These are phyloP conservation scores for Phytopythium kandeliae DNA, from an alignment of 352 stramenopile genomes.

Conservation along the genomic window DNA sequence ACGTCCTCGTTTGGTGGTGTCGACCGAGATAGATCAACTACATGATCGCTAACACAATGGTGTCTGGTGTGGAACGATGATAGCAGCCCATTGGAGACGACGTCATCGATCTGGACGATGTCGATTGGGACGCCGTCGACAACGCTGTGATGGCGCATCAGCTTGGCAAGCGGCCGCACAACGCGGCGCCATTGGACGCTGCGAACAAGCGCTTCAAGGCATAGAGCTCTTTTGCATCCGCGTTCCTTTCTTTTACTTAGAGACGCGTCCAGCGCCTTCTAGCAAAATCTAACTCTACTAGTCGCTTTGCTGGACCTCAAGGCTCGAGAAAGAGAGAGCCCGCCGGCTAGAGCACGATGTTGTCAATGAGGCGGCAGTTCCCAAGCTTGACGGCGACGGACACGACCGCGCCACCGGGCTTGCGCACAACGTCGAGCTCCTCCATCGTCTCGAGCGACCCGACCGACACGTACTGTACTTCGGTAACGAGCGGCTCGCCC, in stretches of 20 bases:
- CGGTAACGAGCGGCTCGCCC: conserved; percentile 86
- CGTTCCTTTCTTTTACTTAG: neutral
- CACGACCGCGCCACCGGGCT: conserved; percentile 78
- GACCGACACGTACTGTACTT: conserved; percentile 96
- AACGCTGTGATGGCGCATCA: conserved; percentile 10
- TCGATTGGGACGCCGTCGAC: conserved; percentile 58
- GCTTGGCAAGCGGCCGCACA: neutral
- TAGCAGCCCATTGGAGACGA: neutral
- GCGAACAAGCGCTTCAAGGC: neutral
- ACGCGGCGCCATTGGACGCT: neutral
- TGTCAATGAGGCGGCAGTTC: conserved; percentile 97
- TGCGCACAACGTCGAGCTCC: conserved; percentile 78
- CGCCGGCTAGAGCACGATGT: conserved; percentile 76
- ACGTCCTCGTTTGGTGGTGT: neutral
- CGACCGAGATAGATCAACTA: neutral
- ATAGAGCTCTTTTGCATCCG: neutral
- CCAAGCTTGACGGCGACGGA: conserved; percentile 95
- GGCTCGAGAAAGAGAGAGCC: too few relatives aligned
- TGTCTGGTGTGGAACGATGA: neutral
- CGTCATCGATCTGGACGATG: conserved; percentile 47
- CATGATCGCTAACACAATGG: neutral
- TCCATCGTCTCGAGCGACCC: conserved; percentile 94
- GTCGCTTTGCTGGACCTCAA: neutral
- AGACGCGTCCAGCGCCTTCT: neutral
- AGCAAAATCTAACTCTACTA: neutral